A percentile compares a stretch with the other conserved stretches of the same genome.
These are phyloP conservation scores for Mucor circinelloides DNA, from an alignment of 371 early-diverging fungal species.

Conservation along the genomic window DNA sequence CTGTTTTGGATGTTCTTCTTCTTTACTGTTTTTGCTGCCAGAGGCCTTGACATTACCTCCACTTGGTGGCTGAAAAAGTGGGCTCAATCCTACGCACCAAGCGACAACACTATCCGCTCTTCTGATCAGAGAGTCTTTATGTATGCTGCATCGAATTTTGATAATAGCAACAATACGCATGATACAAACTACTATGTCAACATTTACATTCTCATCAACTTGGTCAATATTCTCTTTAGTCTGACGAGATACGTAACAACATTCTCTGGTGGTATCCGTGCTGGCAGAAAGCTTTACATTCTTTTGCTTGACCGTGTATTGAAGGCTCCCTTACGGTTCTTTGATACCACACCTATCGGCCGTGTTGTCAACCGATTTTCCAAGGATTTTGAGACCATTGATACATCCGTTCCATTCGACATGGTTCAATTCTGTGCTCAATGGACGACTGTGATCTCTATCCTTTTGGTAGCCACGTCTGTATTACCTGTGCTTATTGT, in stretches of 20 bases:
- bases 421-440: slow-evolving; percentile 56
- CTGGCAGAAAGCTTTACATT: slow-evolving; percentile 11
- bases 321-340: slow-evolving; percentile 38
- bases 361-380: slow-evolving; percentile 77
- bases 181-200: slow-evolving; percentile 31
- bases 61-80: slow-evolving; percentile 56
- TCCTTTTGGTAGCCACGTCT: slow-evolving; percentile 58
- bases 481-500: slow-evolving; percentile 57
- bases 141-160: neutral
- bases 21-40: slow-evolving; percentile 30
- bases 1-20: slow-evolving; percentile 44
- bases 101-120: neutral
- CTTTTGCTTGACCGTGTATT: slow-evolving; percentile 23
- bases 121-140: neutral
- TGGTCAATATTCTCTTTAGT: slow-evolving; percentile 30
- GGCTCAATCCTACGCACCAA: slow-evolving; percentile 39
- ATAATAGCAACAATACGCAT: neutral
- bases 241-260: slow-evolving; percentile 26
- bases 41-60: slow-evolving; percentile 42
- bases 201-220: slow-evolving; percentile 44
- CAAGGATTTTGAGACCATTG: slow-evolving; percentile 49
- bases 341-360: slow-evolving; percentile 58
- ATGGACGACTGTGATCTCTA: slow-evolving; percentile 55
- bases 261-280: slow-evolving; percentile 50
- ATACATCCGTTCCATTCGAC: slow-evolving; percentile 41